A percentile compares a stretch with the other conserved stretches of the same genome.
phyloP scores from a whole-genome alignment of 2,329 filamentous ascomycete genomes.

The Xylaria sp. region DNA sequence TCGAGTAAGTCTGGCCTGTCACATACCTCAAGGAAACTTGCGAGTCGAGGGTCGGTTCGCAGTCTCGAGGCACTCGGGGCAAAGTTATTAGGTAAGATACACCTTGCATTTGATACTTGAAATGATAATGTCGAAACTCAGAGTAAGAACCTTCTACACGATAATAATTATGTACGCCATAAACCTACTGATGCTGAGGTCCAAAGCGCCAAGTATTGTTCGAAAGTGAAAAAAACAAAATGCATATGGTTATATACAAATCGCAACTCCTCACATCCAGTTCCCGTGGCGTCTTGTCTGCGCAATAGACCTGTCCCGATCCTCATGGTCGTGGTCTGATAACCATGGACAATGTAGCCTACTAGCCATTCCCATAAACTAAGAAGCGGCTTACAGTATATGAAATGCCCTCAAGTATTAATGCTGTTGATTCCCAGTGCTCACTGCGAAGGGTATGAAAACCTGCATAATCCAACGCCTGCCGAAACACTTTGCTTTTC shows the following conservation, averaged over 20 bases:
- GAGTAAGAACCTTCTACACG: neutral
- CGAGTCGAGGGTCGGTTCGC: too few relatives aligned
- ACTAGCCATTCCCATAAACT: neutral
- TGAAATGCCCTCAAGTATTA: neutral
- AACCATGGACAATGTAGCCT: neutral
- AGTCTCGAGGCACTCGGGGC: neutral
- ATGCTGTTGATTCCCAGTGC: neutral
- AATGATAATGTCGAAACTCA: neutral
- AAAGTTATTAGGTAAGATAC: neutral
- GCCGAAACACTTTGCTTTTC: neutral
- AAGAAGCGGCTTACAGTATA: neutral
- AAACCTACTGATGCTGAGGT: neutral
- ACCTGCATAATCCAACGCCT: neutral
- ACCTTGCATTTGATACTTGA: neutral
- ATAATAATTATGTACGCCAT: neutral
- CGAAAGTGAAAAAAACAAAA: neutral
- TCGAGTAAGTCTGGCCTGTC: neutral
- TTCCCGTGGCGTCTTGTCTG: neutral
- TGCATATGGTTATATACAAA: neutral
- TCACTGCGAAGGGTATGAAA: neutral
- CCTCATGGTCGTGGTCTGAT: neutral
- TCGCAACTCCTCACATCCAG: neutral
- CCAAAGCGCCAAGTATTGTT: neutral
- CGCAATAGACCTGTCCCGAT: neutral
- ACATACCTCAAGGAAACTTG: neutral